These are phyloP conservation scores for Aureobasidium sp. DNA, from an alignment of 2,329 filamentous ascomycete species.

Conservation along the genomic window DNA sequence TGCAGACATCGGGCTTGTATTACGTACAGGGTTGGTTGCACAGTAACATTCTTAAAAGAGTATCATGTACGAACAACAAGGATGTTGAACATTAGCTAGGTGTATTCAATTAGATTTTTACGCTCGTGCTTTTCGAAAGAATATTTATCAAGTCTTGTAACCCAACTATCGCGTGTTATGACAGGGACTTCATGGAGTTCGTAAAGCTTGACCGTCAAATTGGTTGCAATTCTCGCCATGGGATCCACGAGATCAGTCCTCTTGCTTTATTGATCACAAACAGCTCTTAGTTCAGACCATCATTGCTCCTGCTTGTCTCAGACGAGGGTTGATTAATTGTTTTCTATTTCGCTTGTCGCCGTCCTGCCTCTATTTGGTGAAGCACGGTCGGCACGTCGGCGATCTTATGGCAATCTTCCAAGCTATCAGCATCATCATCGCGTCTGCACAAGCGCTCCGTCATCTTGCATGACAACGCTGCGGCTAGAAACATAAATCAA, in stretches of 20 bases:
- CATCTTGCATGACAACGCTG: conserved; percentile 4
- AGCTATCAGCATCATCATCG: conserved; percentile 5
- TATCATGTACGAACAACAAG: neutral
- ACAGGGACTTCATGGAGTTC: no score
- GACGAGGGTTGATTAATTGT: neutral
- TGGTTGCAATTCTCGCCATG: neutral
- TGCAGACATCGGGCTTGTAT: neutral
- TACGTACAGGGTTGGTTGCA: neutral
- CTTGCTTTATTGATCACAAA: neutral
- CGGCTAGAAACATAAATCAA: neutral
- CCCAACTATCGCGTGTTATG: no score
- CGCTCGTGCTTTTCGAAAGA: no score
- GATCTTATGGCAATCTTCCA: neutral
- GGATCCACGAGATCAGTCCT: neutral
- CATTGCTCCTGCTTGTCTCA: neutral
- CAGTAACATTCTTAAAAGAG: neutral
- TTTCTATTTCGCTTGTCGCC: neutral
- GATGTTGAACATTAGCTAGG: neutral
- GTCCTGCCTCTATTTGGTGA: neutral
- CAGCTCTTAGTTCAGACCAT: neutral
- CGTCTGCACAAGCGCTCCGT: neutral
- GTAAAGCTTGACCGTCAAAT: no score
- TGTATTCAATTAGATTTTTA: neutral
- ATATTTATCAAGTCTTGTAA: neutral
- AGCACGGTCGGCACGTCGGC: neutral